phyloP scores from a whole-genome alignment of 2,329 filamentous ascomycete species.

The Fusarium dimerum region DNA sequence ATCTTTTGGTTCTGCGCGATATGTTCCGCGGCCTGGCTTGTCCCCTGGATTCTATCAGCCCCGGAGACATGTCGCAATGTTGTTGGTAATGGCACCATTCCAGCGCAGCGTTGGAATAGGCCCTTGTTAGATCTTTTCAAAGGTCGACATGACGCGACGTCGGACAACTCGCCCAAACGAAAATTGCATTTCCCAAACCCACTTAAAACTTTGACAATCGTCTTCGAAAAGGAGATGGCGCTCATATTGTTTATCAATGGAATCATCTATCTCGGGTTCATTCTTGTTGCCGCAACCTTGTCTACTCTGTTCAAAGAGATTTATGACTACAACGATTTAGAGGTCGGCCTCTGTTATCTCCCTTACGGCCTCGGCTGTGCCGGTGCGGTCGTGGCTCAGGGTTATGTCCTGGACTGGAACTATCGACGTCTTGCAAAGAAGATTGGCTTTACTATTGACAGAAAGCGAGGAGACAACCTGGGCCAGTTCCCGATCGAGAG shows the following conservation, averaged over 20 bases:
- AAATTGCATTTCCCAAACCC: conserved; percentile 58
- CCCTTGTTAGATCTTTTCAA: conserved; percentile 53
- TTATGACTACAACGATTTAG: conserved; percentile 52
- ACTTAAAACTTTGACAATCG: conserved; percentile 52
- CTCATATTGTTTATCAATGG: conserved; percentile 55
- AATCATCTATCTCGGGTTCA: conserved; percentile 58
- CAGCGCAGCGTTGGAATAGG: conserved; percentile 58
- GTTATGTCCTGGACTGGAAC: conserved; percentile 65
- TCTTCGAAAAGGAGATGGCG: conserved; percentile 59
- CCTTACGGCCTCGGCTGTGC: conserved; percentile 55
- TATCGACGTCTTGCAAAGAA: conserved; percentile 67
- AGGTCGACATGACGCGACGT: conserved; percentile 37
- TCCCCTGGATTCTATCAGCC: conserved; percentile 56
- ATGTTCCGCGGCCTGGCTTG: conserved; percentile 48
- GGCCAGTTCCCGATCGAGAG: conserved; percentile 55
- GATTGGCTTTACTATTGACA: conserved; percentile 61
- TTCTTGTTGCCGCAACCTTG: conserved; percentile 54
- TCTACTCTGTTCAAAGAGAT: conserved; percentile 52
- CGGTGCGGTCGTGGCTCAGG: conserved; percentile 52
- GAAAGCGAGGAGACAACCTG: conserved; percentile 56
- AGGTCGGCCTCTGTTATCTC: conserved; percentile 56
- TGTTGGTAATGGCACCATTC: conserved; percentile 64
- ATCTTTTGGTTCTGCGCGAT: conserved; percentile 72
- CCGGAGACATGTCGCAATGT: conserved; percentile 62
- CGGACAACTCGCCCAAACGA: conserved; percentile 36